Base-by-base conservation (phyloP, 169 alveolate species). In the Cryptosporidium bovis region DNA sequence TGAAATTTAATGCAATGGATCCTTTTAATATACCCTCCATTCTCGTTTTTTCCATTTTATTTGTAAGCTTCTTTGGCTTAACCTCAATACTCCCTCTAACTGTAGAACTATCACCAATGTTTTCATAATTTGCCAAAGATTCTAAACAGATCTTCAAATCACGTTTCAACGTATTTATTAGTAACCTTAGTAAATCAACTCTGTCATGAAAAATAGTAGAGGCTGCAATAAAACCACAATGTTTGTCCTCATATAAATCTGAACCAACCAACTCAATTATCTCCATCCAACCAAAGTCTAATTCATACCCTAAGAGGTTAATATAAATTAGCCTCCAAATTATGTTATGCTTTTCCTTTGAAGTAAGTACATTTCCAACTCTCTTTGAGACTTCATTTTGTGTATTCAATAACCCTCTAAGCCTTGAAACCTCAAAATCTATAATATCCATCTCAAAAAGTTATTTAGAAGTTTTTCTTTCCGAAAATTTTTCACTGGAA, bases 221-320 rank as follows among this genome's bases (percentile, higher is more conserved):
- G 24, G 87, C 87, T 29, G 87, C 87, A 8, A 62, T 20, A 62
- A 58, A 77, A 24, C 87, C 87, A 16, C 87, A 77, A 10, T 44
- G 65, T 18, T 77, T 77, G 48, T 33, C 65, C 46, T 56, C 60
- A 33, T 4, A 58, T 18, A 46, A 7, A 24, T 77, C 27, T 20
- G 87, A 77, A 24, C 87, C 51, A 16, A 60, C 50, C 60, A 77
- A 24, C 48, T 77, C 71, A 18, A 77, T 46, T 18, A 77, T 46
- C 31, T 77, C 87, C 40, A 77, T n/a, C 69, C 71, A 62, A 13
- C 87, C 71, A 62, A 77, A 77, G 46, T 77, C 87, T 12, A 77
- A 20, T 12, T 60, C 87, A 33, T 60, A 77, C 1, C 71, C 87
- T 53, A 77, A 29, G 8, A 62, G 24, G 48, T 53, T 40, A 40